Percentiles rank a stretch among this genome's conserved stretches.
phyloP scores from a whole-genome alignment of 179 eudicot genomes.

The Spinacia oleracea region DNA sequence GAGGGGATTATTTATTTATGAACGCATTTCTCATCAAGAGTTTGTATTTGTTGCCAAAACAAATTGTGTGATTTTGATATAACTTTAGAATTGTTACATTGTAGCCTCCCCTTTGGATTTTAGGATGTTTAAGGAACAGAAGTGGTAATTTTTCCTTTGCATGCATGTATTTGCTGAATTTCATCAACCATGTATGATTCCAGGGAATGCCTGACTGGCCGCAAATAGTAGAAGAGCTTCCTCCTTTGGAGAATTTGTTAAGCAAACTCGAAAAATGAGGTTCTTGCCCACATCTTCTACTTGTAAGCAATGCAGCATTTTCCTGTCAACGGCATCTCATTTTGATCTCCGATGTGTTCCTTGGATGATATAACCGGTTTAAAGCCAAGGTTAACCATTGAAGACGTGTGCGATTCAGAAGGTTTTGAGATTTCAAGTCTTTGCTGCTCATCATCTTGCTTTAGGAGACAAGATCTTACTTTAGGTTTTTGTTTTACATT shows the following conservation, averaged over 20 bases:
- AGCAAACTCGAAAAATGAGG: constrained; percentile 89
- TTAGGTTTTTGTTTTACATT: neutral
- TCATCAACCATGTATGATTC: neutral
- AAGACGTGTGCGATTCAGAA: neutral
- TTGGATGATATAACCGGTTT: neutral
- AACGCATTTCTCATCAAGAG: neutral
- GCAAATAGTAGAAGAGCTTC: constrained; percentile 78
- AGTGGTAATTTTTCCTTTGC: neutral
- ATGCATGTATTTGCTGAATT: neutral
- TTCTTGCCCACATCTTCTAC: neutral
- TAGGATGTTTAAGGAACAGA: neutral
- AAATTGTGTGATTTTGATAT: neutral
- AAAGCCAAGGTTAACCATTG: neutral
- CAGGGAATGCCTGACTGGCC: constrained; percentile 99
- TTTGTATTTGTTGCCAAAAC: neutral
- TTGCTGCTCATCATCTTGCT: neutral
- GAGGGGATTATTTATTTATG: neutral
- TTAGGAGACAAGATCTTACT: neutral
- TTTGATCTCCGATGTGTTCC: neutral
- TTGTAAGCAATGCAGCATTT: neutral
- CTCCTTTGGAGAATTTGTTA: constrained; percentile 72
- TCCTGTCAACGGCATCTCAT: neutral
- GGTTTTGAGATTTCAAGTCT: neutral
- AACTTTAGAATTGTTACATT: neutral
- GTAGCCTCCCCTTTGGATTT: neutral